Percentiles rank a stretch among this genome's conserved stretches.
phyloP scores from a whole-genome alignment of 2,329 filamentous ascomycete species.

The Exutisphaerella laricina region DNA sequence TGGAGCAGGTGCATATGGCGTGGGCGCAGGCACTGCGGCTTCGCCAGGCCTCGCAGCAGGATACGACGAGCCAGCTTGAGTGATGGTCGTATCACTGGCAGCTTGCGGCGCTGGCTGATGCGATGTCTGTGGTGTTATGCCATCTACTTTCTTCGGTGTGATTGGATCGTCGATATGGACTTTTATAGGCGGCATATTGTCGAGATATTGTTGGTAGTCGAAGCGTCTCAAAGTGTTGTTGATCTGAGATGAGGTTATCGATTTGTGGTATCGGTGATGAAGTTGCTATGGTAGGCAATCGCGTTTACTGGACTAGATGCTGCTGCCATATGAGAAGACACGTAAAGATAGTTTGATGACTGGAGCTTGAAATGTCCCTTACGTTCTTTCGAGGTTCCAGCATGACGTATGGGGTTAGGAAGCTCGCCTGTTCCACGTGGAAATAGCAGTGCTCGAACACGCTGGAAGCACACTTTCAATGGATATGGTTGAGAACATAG shows the following conservation, averaged over 20 bases:
- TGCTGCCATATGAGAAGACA: slow-evolving; percentile 3
- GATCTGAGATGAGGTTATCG: slow-evolving; percentile 1
- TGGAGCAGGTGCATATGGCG: slow-evolving; percentile 22
- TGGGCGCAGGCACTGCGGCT: slow-evolving; percentile 29
- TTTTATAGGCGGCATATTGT: slow-evolving; percentile 9
- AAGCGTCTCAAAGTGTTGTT: not conserved
- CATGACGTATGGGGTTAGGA: too few species aligned
- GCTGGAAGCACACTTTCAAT: too few species aligned
- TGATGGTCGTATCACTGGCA: slow-evolving; percentile 21
- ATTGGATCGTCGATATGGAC: slow-evolving; percentile 39
- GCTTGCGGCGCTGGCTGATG: slow-evolving; percentile 20
- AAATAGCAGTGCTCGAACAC: not conserved
- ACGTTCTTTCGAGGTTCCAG: not conserved
- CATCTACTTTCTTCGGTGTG: slow-evolving; percentile 35
- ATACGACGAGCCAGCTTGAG: slow-evolving; percentile 22
- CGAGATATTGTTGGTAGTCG: not conserved
- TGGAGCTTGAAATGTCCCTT: slow-evolving; percentile 1
- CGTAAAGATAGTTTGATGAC: slow-evolving; percentile 5
- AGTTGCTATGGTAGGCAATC: not conserved
- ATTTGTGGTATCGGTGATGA: not conserved
- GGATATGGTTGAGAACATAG: too few species aligned
- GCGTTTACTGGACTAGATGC: not conserved
- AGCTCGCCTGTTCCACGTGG: slow-evolving; percentile 1
- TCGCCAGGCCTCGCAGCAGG: slow-evolving; percentile 30
- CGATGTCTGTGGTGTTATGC: slow-evolving; percentile 36